Conservation (phyloP, 1,284 basidiomycete species). For the Uromyces viciae-fabae region DNA sequence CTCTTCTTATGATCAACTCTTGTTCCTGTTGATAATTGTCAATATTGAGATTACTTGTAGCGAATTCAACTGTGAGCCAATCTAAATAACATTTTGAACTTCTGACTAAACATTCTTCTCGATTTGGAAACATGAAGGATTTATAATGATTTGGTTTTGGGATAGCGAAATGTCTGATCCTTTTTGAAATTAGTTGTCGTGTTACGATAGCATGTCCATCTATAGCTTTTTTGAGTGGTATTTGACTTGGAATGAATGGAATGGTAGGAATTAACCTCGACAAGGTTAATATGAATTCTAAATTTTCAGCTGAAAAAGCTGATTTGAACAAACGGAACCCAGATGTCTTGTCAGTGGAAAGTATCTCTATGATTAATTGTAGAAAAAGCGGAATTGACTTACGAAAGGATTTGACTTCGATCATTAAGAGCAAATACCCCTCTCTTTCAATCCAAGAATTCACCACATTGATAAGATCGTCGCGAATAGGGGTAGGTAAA, state of each 20-base stretch:
- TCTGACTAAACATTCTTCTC: conserved; percentile 23
- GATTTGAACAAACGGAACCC: not conserved
- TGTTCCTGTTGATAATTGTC: not conserved
- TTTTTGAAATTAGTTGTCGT: conserved; percentile 22
- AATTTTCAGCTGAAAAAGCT: conserved; percentile 26
- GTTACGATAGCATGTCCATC: conserved; percentile 40
- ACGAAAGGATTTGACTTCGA: conserved; percentile 34
- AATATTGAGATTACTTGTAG: not conserved
- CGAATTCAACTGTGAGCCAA: conserved; percentile 36
- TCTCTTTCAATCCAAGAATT: conserved; percentile 32
- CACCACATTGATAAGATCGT: conserved; percentile 23
- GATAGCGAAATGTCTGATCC: conserved; percentile 35
- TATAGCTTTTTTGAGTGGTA: not conserved
- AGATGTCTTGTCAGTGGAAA: not conserved
- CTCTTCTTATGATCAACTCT: not conserved
- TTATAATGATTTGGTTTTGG: not conserved
- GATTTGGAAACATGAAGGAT: not conserved
- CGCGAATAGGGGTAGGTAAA: not conserved
- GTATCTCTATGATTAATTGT: not conserved
- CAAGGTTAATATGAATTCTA: conserved; percentile 25
- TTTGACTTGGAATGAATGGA: conserved; percentile 31
- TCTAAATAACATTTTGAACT: conserved; percentile 20
- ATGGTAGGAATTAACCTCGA: conserved; percentile 34
- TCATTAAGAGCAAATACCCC: conserved; percentile 32
- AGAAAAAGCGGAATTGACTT: not conserved